Base-by-base conservation (phyloP, 164 flowering plant genomes). In the Dillenia suffruticosa region DNA sequence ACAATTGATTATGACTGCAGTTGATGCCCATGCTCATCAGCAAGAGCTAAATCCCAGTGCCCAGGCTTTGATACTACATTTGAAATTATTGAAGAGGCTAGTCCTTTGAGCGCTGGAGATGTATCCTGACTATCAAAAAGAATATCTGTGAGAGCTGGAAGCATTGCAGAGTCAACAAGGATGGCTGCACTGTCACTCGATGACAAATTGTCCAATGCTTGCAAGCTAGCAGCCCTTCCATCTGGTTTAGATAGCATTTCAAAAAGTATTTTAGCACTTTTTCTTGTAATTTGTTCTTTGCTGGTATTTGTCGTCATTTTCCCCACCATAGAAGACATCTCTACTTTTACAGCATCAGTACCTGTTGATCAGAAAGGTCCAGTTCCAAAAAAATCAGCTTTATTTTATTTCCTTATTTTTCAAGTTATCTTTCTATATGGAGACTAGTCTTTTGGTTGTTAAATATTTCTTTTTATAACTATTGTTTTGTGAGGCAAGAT, bases 21-120 rank as follows among this genome's bases (percentile, higher is more conserved):
- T 9, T 67, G 61, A 64, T 73, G 51, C 22, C 89, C 82, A 51
- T 69, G 49, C 57, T 67, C 69, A 72, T 76, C 76, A 19, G 57
- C 77, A 64, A 71, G 53, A 46, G 86, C 83, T 61, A 81, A 70
- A 67, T 84, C 89, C 86, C 86, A 84, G 54, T 76, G 77, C 61
- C 89, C 86, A 12, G 82, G 78, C 54, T 80, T 79, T 12, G 77
- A 71, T 50, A 77, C 80, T 17, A 81, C 65, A 56, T 81, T 75
- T 62, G 80, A 78, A 49, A 74, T 63, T 44, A 59, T 68, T 9
- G 68, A 62, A 12, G 79, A 76, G 15, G 80, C 75, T 14, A 75
- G 50, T 58, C 73, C 81, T 64, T 72, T 71, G 26, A 61, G 48
- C 48, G 71, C 76, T 17, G 53, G 49, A 22, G 54, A 32, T 6